A percentile compares a stretch with the other conserved stretches of the same genome.
Conservation (phyloP, 2,329 filamentous ascomycete genomes). For the Calonectria pteridis region DNA sequence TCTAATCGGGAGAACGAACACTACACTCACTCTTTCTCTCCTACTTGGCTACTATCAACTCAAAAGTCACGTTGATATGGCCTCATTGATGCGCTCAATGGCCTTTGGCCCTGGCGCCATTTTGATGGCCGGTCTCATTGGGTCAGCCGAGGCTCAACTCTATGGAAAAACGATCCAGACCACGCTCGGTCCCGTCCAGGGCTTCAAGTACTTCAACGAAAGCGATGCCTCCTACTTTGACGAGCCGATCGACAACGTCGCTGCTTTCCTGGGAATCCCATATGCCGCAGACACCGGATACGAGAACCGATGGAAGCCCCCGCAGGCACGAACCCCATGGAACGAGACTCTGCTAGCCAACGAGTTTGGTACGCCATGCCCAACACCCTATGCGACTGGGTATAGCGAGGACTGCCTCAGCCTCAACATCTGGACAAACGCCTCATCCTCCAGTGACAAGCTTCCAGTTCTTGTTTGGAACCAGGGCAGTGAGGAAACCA, state of each 20-base stretch:
- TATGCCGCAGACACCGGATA: conserved; percentile 14
- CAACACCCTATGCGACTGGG: not conserved
- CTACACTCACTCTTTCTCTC: not conserved
- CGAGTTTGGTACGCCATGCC: not conserved
- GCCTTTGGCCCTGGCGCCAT: not conserved
- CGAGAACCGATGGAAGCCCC: conserved; percentile 14
- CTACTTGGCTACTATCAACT: not conserved
- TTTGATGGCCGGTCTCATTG: not conserved
- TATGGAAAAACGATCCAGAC: conserved; percentile 2
- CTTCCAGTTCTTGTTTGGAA: conserved; percentile 18
- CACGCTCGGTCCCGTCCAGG: not conserved
- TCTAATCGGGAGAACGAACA: not conserved
- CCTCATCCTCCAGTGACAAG: conserved; percentile 9
- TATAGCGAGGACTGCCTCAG: conserved; percentile 19
- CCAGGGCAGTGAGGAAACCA: conserved; percentile 13
- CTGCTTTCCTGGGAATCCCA: conserved; percentile 10
- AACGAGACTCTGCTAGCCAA: conserved; percentile 9
- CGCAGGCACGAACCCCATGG: conserved; percentile 3
- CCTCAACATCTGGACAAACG: conserved; percentile 18
- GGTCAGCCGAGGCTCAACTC: not conserved
- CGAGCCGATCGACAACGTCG: not conserved
- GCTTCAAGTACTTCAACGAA: conserved; percentile 12
- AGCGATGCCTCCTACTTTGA: not conserved
- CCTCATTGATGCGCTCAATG: not conserved
- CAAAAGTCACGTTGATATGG: not conserved